Evolutionary conservation across 371 early-diverging fungal species (phyloP).

Genomic region (Rhizopus stolonifer): DNA sequence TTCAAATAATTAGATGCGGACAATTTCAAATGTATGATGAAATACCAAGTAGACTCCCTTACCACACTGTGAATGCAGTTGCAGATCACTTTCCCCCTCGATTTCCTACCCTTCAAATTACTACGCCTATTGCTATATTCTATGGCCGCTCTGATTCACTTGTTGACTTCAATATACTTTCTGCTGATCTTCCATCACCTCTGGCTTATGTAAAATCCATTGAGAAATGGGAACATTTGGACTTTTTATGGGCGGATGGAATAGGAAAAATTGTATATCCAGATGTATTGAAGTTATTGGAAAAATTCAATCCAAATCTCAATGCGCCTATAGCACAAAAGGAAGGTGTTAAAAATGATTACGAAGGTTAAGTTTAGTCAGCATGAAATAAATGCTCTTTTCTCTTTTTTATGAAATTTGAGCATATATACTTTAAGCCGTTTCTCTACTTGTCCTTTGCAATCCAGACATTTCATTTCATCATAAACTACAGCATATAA

Average conservation of each 20-base stretch:
- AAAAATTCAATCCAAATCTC: slow-evolving; percentile 36
- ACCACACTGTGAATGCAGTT: slow-evolving; percentile 45
- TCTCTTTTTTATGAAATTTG: no score
- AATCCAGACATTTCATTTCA: no score
- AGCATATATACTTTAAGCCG: no score
- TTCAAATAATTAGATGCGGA: slow-evolving; percentile 90
- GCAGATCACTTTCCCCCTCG: slow-evolving; percentile 58
- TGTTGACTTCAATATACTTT: slow-evolving; percentile 67
- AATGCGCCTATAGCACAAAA: background rate
- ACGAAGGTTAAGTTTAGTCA: background rate
- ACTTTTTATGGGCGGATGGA: slow-evolving; percentile 77
- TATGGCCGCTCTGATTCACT: slow-evolving; percentile 89
- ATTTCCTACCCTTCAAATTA: slow-evolving; percentile 83
- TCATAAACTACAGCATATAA: no score
- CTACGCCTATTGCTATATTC: slow-evolving; percentile 85
- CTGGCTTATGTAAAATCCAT: slow-evolving; percentile 65
- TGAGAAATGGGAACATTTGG: slow-evolving; percentile 75
- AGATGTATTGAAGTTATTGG: slow-evolving; percentile 41
- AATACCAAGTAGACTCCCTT: slow-evolving; percentile 62
- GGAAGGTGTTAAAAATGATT: slow-evolving; percentile 15
- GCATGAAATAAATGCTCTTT: no score
- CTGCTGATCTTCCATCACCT: slow-evolving; percentile 56
- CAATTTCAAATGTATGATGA: slow-evolving; percentile 95
- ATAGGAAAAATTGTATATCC: slow-evolving; percentile 49
- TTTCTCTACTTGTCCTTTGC: no score